A percentile compares a stretch with the other conserved stretches of the same genome.
These are phyloP conservation scores for Tylopilus orsonianus DNA, from an alignment of 1,284 basidiomycete genomes.

Conservation along the genomic window DNA sequence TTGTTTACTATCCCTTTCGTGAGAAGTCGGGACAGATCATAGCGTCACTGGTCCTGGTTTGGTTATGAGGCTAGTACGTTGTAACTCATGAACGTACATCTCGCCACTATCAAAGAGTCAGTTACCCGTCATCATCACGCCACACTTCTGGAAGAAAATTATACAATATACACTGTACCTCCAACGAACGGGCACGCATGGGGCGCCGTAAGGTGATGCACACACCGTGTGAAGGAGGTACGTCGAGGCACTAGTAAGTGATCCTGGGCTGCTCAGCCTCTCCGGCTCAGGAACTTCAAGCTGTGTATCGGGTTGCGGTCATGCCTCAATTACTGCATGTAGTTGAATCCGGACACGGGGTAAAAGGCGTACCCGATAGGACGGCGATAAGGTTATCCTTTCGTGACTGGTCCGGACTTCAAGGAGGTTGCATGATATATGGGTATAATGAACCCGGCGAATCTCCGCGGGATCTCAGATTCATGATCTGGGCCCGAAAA, in stretches of 20 bases:
- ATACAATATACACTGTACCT: too few species aligned
- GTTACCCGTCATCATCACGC: not conserved
- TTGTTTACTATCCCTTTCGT: too few species aligned
- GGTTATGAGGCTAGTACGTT: too few species aligned
- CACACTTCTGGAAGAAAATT: not conserved
- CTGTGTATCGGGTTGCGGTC: slow-evolving; percentile 3
- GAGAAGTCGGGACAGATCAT: not conserved
- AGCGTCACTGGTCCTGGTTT: not conserved
- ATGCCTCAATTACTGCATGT: not conserved
- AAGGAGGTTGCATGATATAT: slow-evolving; percentile 9
- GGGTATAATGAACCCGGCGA: slow-evolving; percentile 10
- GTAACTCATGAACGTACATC: not conserved
- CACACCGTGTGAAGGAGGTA: too few species aligned
- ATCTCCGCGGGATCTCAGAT: slow-evolving; percentile 34
- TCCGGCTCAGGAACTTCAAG: too few species aligned
- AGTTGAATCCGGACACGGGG: not conserved
- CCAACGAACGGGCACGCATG: not conserved
- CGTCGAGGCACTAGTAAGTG: too few species aligned
- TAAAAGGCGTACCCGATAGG: slow-evolving; percentile 1
- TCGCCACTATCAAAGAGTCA: not conserved
- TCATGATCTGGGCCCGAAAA: slow-evolving; percentile 17
- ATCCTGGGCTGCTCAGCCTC: too few species aligned
- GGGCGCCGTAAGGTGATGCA: not conserved
- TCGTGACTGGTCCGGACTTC: slow-evolving; percentile 9
- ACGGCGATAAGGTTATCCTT: slow-evolving; percentile 2